These are phyloP conservation scores for Nicotiana tabacum DNA, from an alignment of 257 asterid species.

Conservation along the genomic window DNA sequence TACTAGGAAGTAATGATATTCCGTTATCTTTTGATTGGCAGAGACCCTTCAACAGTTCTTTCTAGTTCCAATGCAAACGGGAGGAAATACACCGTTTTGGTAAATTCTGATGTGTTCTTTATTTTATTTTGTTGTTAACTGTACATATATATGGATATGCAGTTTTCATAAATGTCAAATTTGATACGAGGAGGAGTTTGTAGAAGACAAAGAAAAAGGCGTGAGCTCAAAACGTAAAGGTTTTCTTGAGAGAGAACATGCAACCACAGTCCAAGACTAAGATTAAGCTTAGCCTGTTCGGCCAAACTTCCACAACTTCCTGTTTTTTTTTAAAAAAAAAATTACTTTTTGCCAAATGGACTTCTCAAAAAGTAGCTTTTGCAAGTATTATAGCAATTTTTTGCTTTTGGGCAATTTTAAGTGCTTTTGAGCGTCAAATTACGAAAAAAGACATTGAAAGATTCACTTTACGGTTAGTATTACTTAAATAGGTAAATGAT, in stretches of 20 bases:
- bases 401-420: not conserved
- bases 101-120: slow-evolving; percentile 22
- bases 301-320: no score
- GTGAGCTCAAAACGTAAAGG: no score
- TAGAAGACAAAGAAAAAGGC: no score
- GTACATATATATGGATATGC: no score
- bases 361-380: not conserved
- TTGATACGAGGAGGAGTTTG: no score
- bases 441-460: not conserved
- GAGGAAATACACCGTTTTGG: slow-evolving; percentile 69
- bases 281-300: no score
- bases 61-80: slow-evolving; percentile 34
- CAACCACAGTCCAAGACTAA: no score
- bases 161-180: no score
- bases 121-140: not conserved
- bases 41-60: slow-evolving; percentile 36
- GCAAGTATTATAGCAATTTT: not conserved
- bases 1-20: not conserved
- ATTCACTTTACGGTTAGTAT: not conserved
- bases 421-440: not conserved
- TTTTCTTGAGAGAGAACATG: no score
- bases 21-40: slow-evolving; percentile 21
- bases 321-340: no score
- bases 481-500: not conserved
- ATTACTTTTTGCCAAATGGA: no score